A percentile compares a stretch with the other conserved stretches of the same genome.
Evolutionary conservation across 495 filamentous ascomycete genomes (phyloP).

Genomic region (Halenospora varia): DNA sequence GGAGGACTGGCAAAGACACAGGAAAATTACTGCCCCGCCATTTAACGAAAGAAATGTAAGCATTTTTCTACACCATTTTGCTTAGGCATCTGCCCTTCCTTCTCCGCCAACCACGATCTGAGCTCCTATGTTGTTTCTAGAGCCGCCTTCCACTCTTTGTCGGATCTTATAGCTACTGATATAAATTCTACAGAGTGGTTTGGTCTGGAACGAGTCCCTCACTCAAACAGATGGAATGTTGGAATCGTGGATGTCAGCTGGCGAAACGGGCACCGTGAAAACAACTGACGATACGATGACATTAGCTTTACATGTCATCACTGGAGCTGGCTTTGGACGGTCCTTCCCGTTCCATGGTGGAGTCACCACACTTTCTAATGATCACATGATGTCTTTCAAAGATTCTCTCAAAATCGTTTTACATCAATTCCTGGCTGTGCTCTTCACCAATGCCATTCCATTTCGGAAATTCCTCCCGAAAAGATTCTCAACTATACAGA

Average conservation of each 20-base stretch:
- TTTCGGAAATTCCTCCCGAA: constrained; percentile 23
- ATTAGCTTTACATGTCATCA: constrained; percentile 33
- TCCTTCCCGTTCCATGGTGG: constrained; percentile 27
- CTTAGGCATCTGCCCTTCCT: too few species aligned
- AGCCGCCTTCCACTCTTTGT: too few species aligned
- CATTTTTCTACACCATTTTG: neutral
- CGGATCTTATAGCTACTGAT: too few species aligned
- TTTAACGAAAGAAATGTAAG: constrained; percentile 39
- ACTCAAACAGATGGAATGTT: constrained; percentile 35
- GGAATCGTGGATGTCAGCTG: constrained; percentile 24
- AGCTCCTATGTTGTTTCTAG: too few species aligned
- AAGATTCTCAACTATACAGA: constrained; percentile 23
- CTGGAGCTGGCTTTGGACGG: constrained; percentile 29
- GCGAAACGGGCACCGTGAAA: constrained; percentile 8
- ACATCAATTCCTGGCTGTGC: constrained; percentile 29
- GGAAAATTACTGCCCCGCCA: constrained; percentile 31
- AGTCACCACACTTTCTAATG: constrained; percentile 6
- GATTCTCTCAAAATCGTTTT: constrained; percentile 30
- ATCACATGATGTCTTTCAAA: constrained; percentile 24
- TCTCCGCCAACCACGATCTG: too few species aligned
- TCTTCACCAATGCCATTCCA: constrained; percentile 20
- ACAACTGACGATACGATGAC: constrained; percentile 28
- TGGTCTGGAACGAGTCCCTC: constrained; percentile 39
- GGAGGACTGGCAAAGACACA: constrained; percentile 36
- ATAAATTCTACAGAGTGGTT: constrained; percentile 16